Evolutionary conservation across 352 stramenopile species (phyloP), one percentile per base, ranked within the genome.

Genomic region (Blastocystis sp.): DNA sequence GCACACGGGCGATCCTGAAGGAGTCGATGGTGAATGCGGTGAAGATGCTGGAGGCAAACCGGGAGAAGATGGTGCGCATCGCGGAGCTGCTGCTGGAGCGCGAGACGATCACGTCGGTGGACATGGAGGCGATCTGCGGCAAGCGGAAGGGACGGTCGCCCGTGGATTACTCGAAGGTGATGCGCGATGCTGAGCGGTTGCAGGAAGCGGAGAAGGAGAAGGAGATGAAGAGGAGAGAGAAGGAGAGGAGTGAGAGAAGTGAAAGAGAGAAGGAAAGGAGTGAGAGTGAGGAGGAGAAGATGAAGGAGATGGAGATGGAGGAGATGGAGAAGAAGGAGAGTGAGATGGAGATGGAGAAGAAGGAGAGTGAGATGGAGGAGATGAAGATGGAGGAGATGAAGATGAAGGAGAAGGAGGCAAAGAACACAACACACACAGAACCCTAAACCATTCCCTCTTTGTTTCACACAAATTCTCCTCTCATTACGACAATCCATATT

Each of bases 151-250:
- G 74, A 60, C 59, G 59, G 4, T 21, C 11, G 4, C 77, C 77
- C 3, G 21, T 42, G 34, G 52, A 38, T 14, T 87, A 87, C 65
- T 77, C 62, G 19, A n/a, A 87, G 42, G 61, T 87, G 1, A 78
- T 87, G 7, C 62, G 65, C n/a, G 77, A 81, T 64, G 71, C 66
- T 10, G 14, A 64, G 21, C 93, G 54, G 28, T 34, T 28, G 9
- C 64, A 48, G 76, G 69, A 63, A 19, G 54, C 28, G 54, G 40
- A 66, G 71, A 64, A 34, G 21, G 52, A 68, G 14, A 61, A 64
- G 57, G 10, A 34, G 28, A 40, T 66, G 71, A 64, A 24, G 24
- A 48, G 66, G 57, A 81, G 66, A 24, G 14, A 79, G 48, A 66
- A 81, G 71, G 24, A 45, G 28, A 34, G 28, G 28, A 34, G 28